phyloP scores from a whole-genome alignment of 2,329 filamentous ascomycete species.

The Neurospora crassa region DNA sequence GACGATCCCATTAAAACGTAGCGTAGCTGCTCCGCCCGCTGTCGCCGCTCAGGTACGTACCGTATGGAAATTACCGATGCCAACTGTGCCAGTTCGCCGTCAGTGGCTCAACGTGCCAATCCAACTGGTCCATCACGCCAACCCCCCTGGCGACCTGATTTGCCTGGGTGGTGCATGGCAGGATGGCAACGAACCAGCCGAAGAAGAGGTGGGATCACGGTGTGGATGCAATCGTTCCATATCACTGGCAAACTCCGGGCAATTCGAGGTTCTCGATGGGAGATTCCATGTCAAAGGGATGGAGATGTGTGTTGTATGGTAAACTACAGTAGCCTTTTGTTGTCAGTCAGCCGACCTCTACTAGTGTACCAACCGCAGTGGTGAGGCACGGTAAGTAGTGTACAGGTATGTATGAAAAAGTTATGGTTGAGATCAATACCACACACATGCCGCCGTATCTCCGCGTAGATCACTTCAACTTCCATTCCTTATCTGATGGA shows the following conservation, averaged over 20 bases:
- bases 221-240: neutral
- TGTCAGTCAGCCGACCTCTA: too few relatives aligned
- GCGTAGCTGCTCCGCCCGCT: neutral
- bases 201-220: neutral
- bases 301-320: neutral
- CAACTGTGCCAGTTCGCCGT: neutral
- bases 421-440: neutral
- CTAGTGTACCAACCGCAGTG: neutral
- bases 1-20: neutral
- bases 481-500: neutral
- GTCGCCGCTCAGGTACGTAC: neutral
- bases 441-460: neutral
- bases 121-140: neutral
- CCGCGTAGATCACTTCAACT: neutral
- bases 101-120: neutral
- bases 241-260: neutral
- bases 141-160: neutral
- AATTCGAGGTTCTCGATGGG: neutral
- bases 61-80: neutral
- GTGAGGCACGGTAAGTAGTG: neutral
- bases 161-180: neutral
- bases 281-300: neutral
- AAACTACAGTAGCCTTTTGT: too few relatives aligned
- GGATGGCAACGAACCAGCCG: neutral
- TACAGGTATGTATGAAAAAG: neutral